Conservation (phyloP, 2,329 filamentous ascomycete genomes). For the Chrysoporthe deuterocubensis region DNA sequence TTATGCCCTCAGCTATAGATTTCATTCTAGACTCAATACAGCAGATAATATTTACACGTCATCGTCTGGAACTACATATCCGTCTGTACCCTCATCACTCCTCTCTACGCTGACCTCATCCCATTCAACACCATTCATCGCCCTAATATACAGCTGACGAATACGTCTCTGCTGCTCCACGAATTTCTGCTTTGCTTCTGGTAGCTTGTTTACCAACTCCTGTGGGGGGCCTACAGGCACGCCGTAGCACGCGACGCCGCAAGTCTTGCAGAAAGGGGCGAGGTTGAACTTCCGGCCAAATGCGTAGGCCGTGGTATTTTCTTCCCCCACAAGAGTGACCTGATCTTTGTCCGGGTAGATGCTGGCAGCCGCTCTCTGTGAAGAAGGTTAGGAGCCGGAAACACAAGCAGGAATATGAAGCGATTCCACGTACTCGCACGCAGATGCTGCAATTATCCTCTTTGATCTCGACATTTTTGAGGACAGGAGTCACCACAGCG, state of each 20-base stretch:
- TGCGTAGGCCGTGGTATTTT: constrained; percentile 36
- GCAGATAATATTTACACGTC: not conserved
- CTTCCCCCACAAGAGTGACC: constrained; percentile 35
- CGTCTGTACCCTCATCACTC: constrained; percentile 36
- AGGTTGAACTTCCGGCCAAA: constrained; percentile 34
- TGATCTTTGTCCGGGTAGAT: constrained; percentile 36
- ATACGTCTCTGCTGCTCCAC: constrained; percentile 28
- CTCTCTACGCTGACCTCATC: constrained; percentile 29
- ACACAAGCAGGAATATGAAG: not conserved
- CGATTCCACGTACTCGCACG: constrained; percentile 31
- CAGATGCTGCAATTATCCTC: constrained; percentile 44
- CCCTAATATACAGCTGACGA: constrained; percentile 23
- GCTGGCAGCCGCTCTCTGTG: constrained; percentile 36
- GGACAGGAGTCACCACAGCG: constrained; percentile 28
- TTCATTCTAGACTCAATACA: not conserved
- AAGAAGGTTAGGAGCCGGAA: not conserved
- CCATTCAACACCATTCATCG: constrained; percentile 26
- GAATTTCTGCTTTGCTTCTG: constrained; percentile 33
- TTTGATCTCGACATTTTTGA: constrained; percentile 46
- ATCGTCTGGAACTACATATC: constrained; percentile 30
- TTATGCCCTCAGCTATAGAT: not conserved
- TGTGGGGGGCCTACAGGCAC: constrained; percentile 38
- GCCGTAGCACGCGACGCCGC: constrained; percentile 37
- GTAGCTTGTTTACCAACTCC: constrained; percentile 35
- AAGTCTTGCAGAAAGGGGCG: constrained; percentile 35